These are phyloP conservation scores for Cryptococcus sp. DNA, from an alignment of 1,284 basidiomycete species.

Conservation along the genomic window DNA sequence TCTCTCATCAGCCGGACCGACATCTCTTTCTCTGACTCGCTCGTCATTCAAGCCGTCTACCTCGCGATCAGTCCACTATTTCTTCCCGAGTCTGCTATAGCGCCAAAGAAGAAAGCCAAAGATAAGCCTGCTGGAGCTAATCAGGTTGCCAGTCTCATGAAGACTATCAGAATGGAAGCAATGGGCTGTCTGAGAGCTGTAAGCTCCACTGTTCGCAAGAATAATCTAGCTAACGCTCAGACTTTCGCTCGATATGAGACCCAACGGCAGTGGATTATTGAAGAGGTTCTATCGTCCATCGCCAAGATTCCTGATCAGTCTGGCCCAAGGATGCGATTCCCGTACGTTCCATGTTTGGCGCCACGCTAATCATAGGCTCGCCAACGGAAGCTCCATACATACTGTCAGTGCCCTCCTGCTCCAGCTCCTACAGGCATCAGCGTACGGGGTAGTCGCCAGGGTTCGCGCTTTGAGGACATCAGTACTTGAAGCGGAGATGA, in stretches of 20 bases:
- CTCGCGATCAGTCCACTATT: constrained; percentile 91
- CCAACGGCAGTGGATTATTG: constrained; percentile 92
- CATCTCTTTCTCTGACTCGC: constrained; percentile 71
- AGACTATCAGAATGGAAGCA: constrained; percentile 73
- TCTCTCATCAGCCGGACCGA: constrained; percentile 50
- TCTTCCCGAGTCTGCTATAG: constrained; percentile 58
- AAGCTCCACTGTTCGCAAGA: constrained; percentile 38
- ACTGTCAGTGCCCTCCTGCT: constrained; percentile 87
- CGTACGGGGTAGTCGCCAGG: constrained; percentile 60
- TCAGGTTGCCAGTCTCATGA: constrained; percentile 57
- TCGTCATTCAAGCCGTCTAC: constrained; percentile 86
- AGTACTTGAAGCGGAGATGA: constrained; percentile 57
- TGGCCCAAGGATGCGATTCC: constrained; percentile 77
- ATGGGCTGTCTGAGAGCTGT: constrained; percentile 77
- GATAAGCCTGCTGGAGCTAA: constrained; percentile 61
- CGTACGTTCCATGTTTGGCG: constrained; percentile 53
- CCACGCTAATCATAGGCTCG: constrained; percentile 34
- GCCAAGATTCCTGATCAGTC: constrained; percentile 86
- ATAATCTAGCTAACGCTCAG: constrained; percentile 44
- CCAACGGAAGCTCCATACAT: constrained; percentile 66
- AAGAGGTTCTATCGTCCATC: constrained; percentile 84
- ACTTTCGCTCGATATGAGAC: constrained; percentile 85
- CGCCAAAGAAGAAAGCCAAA: constrained; percentile 43
- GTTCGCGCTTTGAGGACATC: constrained; percentile 50
- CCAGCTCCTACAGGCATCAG: constrained; percentile 91